These are phyloP conservation scores for Acer saccharum DNA, from an alignment of 345 rosid genomes.

Conservation along the genomic window DNA sequence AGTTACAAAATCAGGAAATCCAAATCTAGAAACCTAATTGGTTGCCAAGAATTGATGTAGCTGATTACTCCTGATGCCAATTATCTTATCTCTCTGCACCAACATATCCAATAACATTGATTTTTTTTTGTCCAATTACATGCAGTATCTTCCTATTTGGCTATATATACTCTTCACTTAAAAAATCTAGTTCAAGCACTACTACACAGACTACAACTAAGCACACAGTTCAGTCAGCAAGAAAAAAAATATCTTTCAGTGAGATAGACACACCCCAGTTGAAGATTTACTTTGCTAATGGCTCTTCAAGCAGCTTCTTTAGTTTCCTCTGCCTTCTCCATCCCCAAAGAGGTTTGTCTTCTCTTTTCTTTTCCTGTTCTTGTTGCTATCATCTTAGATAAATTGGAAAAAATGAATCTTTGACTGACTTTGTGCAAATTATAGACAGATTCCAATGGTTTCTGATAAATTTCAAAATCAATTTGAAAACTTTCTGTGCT, in stretches of 20 bases:
- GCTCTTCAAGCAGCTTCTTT: constrained; percentile 81
- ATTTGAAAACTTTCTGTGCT: not conserved
- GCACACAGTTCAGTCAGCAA: not conserved
- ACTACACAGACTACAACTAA: not conserved
- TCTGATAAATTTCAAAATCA: too few species aligned
- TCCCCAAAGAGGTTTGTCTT: constrained; percentile 61
- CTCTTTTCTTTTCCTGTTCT: not conserved
- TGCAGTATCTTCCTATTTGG: not conserved
- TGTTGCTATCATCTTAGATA: not conserved
- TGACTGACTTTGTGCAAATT: not conserved
- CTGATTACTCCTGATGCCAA: constrained; percentile 35
- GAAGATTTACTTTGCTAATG: constrained; percentile 34
- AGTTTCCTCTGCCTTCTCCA: constrained; percentile 60
- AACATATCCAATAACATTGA: constrained; percentile 22
- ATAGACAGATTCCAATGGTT: not conserved
- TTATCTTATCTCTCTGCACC: constrained; percentile 58
- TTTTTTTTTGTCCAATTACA: constrained; percentile 4
- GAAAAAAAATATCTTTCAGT: not conserved
- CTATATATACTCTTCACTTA: constrained; percentile 23
- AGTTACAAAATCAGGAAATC: constrained; percentile 55
- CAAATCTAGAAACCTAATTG: constrained; percentile 48
- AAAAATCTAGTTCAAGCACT: constrained; percentile 27
- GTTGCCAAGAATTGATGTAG: constrained; percentile 49
- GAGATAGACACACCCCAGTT: not conserved
- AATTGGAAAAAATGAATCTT: not conserved